These are phyloP conservation scores for Suhomyces canberraensis DNA, from an alignment of 805 yeast species.

Conservation along the genomic window DNA sequence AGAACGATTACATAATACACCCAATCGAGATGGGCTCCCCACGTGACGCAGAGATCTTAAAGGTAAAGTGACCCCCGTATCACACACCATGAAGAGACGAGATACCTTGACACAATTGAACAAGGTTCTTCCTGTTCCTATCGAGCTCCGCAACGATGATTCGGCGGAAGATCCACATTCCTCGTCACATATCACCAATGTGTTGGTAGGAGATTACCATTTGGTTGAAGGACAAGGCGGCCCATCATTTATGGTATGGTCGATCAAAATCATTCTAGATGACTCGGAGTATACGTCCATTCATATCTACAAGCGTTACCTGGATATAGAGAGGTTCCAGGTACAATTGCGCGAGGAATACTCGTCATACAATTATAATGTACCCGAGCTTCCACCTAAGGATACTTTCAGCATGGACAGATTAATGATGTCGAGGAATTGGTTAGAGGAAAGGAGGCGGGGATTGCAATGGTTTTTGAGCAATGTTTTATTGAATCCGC, in stretches of 20 bases:
- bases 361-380: conserved; percentile 29
- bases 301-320: conserved; percentile 55
- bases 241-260: conserved; percentile 37
- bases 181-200: conserved; percentile 7
- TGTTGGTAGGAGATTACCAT: conserved; percentile 39
- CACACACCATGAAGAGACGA: background rate
- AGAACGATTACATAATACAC: too few relatives aligned
- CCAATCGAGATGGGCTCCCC: too few relatives aligned
- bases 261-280: conserved; percentile 34
- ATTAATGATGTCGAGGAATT: conserved; percentile 36
- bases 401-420: conserved; percentile 39
- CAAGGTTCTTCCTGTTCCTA: conserved; percentile 37
- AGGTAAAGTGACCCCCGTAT: too few relatives aligned
- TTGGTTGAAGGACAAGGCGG: conserved; percentile 37
- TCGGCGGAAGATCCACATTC: background rate
- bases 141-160: conserved; percentile 25
- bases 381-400: conserved; percentile 54
- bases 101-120: conserved; percentile 20
- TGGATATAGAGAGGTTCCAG: conserved; percentile 56
- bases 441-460: conserved; percentile 53
- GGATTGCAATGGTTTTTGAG: conserved; percentile 61
- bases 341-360: conserved; percentile 30
- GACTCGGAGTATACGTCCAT: conserved; percentile 41
- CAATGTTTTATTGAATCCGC: conserved; percentile 51
- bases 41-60: too few relatives aligned